Percentiles rank a stretch among this genome's conserved stretches.
Evolutionary conservation across 2,329 filamentous ascomycete genomes (phyloP).

Genomic region (Ophiosphaerella herpotricha): DNA sequence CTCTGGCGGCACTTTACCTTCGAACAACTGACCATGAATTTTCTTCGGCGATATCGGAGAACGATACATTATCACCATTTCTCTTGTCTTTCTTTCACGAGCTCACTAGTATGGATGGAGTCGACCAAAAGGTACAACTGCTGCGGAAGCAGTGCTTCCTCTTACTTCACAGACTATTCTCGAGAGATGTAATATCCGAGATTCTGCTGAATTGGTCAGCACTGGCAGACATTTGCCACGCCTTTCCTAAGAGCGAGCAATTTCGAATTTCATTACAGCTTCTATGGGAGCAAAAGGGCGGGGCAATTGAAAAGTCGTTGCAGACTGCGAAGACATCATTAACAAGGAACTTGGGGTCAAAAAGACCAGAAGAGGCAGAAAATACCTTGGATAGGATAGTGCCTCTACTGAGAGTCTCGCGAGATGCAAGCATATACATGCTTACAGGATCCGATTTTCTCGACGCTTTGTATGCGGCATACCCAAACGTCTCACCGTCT

Average conservation of each 20-base stretch:
- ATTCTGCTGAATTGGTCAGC: conserved; percentile 67
- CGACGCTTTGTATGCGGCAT: conserved; percentile 72
- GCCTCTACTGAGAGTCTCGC: conserved; percentile 65
- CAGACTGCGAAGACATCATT: conserved; percentile 65
- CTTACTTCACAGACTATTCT: conserved; percentile 63
- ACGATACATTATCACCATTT: conserved; percentile 66
- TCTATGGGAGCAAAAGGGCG: conserved; percentile 59
- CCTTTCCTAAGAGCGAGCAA: conserved; percentile 68
- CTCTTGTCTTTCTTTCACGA: conserved; percentile 69
- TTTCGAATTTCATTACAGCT: conserved; percentile 54
- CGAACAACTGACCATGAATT: conserved; percentile 64
- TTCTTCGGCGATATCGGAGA: conserved; percentile 53
- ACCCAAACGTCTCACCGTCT: conserved; percentile 63
- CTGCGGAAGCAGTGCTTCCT: conserved; percentile 70
- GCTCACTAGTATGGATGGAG: conserved; percentile 41
- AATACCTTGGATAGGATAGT: conserved; percentile 63
- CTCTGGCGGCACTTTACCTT: conserved; percentile 69
- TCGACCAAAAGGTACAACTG: conserved; percentile 47
- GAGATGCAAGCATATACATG: conserved; percentile 64
- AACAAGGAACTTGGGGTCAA: conserved; percentile 66
- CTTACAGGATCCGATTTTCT: conserved; percentile 86
- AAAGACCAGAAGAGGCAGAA: conserved; percentile 62
- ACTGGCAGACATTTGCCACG: conserved; percentile 68
- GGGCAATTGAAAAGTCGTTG: conserved; percentile 60
- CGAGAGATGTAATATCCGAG: conserved; percentile 51